Evolutionary conservation across 495 filamentous ascomycete genomes (phyloP).

Genomic region (Trichoderma orchidacearum): DNA sequence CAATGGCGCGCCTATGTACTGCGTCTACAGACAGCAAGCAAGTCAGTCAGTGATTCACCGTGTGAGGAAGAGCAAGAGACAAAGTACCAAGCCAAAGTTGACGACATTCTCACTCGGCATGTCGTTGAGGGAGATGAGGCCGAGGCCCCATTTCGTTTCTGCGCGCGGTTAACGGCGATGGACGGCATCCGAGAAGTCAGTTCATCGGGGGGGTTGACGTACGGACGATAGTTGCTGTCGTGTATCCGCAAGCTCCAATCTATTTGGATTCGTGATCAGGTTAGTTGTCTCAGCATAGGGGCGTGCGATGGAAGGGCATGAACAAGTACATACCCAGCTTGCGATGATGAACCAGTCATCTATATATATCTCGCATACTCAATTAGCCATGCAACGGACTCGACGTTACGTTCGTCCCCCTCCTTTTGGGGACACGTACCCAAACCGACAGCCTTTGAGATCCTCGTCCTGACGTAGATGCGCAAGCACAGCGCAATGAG

Average conservation of each 20-base stretch:
- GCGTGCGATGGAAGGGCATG: background rate
- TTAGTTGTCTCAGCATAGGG: background rate
- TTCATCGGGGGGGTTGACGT: conserved; percentile 6
- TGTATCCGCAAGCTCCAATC: conserved; percentile 14
- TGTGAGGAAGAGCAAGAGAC: background rate
- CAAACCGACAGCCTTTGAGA: conserved; percentile 20
- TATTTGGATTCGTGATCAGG: background rate
- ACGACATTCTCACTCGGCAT: conserved; percentile 20
- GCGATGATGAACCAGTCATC: conserved; percentile 26
- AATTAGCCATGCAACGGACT: background rate
- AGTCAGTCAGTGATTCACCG: conserved; percentile 4
- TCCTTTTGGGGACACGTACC: conserved; percentile 9
- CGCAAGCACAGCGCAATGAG: conserved; percentile 20
- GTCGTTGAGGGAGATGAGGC: conserved; percentile 14
- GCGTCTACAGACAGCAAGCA: conserved; percentile 15
- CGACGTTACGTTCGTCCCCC: too few species aligned
- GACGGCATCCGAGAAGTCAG: background rate
- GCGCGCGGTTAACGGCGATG: background rate
- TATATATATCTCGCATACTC: conserved; percentile 4
- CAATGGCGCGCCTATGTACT: conserved; percentile 28
- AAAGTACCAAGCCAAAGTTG: conserved; percentile 21
- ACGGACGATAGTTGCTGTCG: conserved; percentile 16
- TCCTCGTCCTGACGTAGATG: conserved; percentile 16
- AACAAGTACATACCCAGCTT: conserved; percentile 17
- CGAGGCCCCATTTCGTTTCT: conserved; percentile 31